phyloP scores from a whole-genome alignment of 2,329 filamentous ascomycete genomes.

The Fusarium sarcochroum region DNA sequence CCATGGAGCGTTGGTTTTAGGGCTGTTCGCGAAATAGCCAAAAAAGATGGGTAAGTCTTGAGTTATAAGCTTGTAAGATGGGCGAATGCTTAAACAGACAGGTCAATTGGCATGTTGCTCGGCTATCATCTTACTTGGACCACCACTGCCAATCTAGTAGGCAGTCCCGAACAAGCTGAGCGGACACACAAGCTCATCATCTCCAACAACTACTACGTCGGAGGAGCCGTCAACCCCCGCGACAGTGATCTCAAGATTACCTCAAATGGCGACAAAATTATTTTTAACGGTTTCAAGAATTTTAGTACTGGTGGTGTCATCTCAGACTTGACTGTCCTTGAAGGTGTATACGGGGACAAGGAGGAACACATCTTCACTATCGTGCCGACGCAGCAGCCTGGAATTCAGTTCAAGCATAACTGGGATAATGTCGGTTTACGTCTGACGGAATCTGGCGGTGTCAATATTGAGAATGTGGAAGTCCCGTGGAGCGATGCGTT shows the following conservation, averaged over 20 bases:
- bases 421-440: conserved; percentile 23
- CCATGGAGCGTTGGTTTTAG: conserved; percentile 68
- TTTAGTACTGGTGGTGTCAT: conserved; percentile 79
- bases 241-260: conserved; percentile 66
- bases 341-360: conserved; percentile 67
- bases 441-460: conserved; percentile 9
- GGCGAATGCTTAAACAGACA: conserved; percentile 24
- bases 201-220: conserved; percentile 75
- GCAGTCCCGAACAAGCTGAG: conserved; percentile 66
- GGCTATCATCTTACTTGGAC: conserved; percentile 27
- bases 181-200: conserved; percentile 70
- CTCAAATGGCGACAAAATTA: conserved; percentile 65
- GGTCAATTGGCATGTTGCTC: conserved; percentile 72
- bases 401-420: conserved; percentile 18
- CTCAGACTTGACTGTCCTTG: conserved; percentile 75
- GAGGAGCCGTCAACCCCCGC: conserved; percentile 75
- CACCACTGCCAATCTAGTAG: conserved; percentile 19
- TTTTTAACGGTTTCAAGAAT: conserved; percentile 74
- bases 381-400: conserved; percentile 13
- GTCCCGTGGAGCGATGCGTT: conserved; percentile 10
- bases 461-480: conserved; percentile 16
- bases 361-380: conserved; percentile 24
- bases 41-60: conserved; percentile 68
- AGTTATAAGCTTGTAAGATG: fast-evolving
- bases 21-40: conserved; percentile 73